These are phyloP conservation scores for Linnemannia zychae DNA, from an alignment of 192 early-diverging fungal species.

Conservation along the genomic window DNA sequence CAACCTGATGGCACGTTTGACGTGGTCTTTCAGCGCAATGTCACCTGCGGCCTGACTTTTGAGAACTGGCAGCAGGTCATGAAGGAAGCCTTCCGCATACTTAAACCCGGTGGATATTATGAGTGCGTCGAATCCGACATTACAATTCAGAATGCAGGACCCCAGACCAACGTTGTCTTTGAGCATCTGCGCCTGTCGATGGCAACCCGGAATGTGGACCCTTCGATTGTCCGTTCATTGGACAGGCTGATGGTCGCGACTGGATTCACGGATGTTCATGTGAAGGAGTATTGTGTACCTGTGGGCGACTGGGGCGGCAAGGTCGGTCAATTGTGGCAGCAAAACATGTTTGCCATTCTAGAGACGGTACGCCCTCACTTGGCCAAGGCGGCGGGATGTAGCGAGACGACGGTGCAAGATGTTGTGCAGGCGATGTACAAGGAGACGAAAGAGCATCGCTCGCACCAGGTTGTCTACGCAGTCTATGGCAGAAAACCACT, in stretches of 20 bases:
- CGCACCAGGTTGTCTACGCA: conserved; percentile 27
- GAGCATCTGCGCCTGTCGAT: conserved; percentile 41
- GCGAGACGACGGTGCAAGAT: conserved; percentile 26
- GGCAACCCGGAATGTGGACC: conserved; percentile 16
- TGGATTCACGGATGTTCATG: conserved; percentile 38
- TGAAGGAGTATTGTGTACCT: conserved; percentile 33
- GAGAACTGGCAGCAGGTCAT: conserved; percentile 46
- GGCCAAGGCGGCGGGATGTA: conserved; percentile 21
- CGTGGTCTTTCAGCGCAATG: conserved; percentile 47
- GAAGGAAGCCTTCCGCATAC: conserved; percentile 37
- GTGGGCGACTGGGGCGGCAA: conserved; percentile 45
- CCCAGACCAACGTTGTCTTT: conserved; percentile 30
- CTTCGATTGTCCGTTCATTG: conserved; percentile 28
- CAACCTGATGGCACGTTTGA: conserved; percentile 48
- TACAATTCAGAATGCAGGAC: conserved; percentile 28
- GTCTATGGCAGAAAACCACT: conserved; percentile 27
- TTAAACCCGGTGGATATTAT: conserved; percentile 52
- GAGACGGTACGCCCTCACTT: conserved; percentile 23
- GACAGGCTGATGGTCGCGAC: conserved; percentile 24
- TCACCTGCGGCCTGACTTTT: conserved; percentile 33
- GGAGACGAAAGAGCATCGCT: conserved; percentile 9
- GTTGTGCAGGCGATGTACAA: conserved; percentile 25
- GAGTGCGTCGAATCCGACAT: conserved; percentile 54
- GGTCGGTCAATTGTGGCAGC: conserved; percentile 39
- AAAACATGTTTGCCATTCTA: conserved; percentile 31